phyloP scores from a whole-genome alignment of 116 monocot species.

The Iris pallida region DNA sequence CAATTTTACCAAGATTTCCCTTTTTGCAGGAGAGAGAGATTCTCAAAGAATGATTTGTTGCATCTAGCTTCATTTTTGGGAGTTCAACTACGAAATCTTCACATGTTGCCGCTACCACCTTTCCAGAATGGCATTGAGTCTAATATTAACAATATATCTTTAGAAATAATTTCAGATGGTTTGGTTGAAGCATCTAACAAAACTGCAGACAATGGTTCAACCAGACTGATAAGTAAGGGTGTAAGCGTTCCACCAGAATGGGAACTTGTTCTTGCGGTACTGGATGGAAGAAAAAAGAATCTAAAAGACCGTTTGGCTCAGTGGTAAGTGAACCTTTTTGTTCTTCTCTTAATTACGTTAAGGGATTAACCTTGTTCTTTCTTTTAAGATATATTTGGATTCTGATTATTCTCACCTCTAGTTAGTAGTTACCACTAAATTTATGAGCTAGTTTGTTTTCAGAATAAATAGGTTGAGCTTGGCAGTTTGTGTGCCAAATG shows the following conservation, averaged over 20 bases:
- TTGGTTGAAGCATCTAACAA: constrained; percentile 9
- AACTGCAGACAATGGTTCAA: constrained; percentile 1
- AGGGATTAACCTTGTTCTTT: too few relatives aligned
- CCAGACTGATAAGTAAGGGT: constrained; percentile 1
- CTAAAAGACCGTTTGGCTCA: constrained; percentile 39
- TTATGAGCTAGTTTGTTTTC: too few relatives aligned
- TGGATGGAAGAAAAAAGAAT: constrained; percentile 48
- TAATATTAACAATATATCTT: constrained; percentile 13
- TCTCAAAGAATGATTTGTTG: constrained; percentile 51
- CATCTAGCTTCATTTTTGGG: constrained; percentile 88
- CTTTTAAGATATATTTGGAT: too few relatives aligned
- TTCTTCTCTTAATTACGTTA: background rate
- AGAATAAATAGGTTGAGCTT: too few relatives aligned
- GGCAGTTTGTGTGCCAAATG: too few relatives aligned
- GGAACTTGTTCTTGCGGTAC: constrained; percentile 37
- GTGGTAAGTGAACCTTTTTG: constrained; percentile 44
- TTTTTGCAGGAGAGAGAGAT: constrained; percentile 63
- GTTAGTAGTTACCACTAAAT: too few relatives aligned
- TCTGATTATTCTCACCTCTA: too few relatives aligned
- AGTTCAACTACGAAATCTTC: constrained; percentile 67
- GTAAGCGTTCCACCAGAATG: constrained; percentile 41
- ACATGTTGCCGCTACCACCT: constrained; percentile 67
- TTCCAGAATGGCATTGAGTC: constrained; percentile 11
- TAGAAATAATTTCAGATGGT: constrained; percentile 14
- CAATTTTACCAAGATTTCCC: background rate